A percentile compares a stretch with the other conserved stretches of the same genome.
phyloP scores from a whole-genome alignment of 805 yeast genomes.

The Teunomyces atbi region DNA sequence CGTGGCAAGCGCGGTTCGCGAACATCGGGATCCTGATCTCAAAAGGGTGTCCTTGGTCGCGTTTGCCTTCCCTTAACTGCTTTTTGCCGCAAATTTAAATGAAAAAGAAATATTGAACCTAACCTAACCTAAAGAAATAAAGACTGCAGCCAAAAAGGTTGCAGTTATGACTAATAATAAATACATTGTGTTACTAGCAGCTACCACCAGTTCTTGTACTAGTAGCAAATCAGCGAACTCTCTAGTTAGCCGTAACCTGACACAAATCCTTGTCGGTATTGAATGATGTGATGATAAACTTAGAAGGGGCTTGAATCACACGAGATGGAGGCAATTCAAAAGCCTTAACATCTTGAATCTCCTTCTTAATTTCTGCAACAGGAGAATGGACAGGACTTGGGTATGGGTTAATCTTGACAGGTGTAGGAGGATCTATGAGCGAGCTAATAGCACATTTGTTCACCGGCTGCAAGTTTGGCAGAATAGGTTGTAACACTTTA shows the following conservation, averaged over 20 bases:
- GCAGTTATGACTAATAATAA: conserved; percentile 2
- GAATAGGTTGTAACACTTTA: conserved; percentile 5
- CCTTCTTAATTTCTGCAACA: conserved; percentile 14
- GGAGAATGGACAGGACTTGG: conserved; percentile 35
- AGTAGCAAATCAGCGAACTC: too few species aligned
- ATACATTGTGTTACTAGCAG: neutral
- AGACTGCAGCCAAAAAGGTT: neutral
- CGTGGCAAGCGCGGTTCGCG: conserved; percentile 1
- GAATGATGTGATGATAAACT: conserved; percentile 36
- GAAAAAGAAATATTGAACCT: conserved; percentile 3
- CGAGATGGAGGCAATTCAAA: conserved; percentile 17
- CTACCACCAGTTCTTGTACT: neutral
- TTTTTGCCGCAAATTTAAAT: conserved; percentile 5
- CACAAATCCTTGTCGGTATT: conserved; percentile 28
- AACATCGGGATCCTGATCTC: neutral
- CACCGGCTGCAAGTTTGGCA: conserved; percentile 3
- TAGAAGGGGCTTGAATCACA: conserved; percentile 6
- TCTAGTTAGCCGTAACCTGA: conserved; percentile 11
- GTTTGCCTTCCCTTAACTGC: conserved; percentile 1
- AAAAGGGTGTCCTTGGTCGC: neutral
- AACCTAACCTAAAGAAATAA: conserved; percentile 4
- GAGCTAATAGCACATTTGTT: conserved; percentile 13
- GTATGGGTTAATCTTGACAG: conserved; percentile 22
- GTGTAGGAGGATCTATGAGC: conserved; percentile 12
- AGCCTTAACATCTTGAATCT: conserved; percentile 16